Percentiles rank a stretch among this genome's conserved stretches.
Evolutionary conservation across 2,329 filamentous ascomycete genomes (phyloP).

Genomic region (Blastomyces gilchristii): DNA sequence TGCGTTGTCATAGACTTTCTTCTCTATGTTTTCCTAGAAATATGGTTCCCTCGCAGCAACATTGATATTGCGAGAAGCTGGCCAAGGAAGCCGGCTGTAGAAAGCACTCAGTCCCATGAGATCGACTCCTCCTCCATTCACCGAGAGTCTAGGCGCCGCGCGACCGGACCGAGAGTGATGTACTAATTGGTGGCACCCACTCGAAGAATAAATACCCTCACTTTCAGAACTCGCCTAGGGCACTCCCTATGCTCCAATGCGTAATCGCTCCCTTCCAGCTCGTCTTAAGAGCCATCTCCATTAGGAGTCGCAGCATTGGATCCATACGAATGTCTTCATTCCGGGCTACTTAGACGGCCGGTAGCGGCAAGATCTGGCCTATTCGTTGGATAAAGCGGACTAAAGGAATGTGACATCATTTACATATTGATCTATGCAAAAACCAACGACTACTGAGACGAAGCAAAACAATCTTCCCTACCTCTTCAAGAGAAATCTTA

Average conservation of each 20-base stretch:
- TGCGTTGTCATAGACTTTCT: conserved; percentile 92
- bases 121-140: not conserved
- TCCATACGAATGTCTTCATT: not conserved
- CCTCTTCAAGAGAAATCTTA: not conserved
- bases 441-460: not conserved
- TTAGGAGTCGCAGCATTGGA: not conserved
- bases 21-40: conserved; percentile 76
- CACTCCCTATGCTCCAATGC: not conserved
- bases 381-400: not conserved
- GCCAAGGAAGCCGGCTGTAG: conserved; percentile 58
- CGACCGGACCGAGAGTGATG: not conserved
- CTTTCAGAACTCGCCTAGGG: not conserved
- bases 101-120: not conserved
- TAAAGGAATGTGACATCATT: not conserved
- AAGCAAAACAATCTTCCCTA: not conserved
- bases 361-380: not conserved
- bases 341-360: not conserved
- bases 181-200: not conserved
- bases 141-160: not conserved
- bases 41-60: conserved; percentile 69
- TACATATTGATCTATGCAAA: not conserved
- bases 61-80: conserved; percentile 89
- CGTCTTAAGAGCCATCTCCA: not conserved
- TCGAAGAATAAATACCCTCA: not conserved
- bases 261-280: not conserved